Percentiles rank a stretch among this genome's conserved stretches.
Conservation (phyloP, 176 grass and related monocot genomes). For the Aegilops sharonensis region DNA sequence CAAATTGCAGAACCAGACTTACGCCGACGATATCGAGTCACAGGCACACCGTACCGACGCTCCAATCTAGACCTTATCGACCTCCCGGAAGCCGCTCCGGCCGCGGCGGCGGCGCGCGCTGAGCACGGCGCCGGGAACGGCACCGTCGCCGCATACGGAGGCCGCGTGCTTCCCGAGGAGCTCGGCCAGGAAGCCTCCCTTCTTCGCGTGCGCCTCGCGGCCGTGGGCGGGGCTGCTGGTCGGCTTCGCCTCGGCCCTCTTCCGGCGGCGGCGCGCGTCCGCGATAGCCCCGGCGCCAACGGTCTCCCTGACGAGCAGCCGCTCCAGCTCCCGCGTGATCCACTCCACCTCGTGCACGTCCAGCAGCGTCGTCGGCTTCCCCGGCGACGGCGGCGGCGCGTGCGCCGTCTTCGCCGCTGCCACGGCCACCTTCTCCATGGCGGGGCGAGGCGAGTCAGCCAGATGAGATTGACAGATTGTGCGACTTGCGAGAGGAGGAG, state of each 20-base stretch:
- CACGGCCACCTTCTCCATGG: neutral
- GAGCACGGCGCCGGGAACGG: neutral
- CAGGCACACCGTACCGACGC: neutral
- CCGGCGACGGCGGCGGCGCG: neutral
- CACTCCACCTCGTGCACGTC: constrained; percentile 75
- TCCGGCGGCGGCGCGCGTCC: constrained; percentile 9
- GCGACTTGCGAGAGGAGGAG: neutral
- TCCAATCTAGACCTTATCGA: constrained; percentile 32
- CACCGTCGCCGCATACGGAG: constrained; percentile 38
- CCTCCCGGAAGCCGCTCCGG: constrained; percentile 23
- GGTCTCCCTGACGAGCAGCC: constrained; percentile 29
- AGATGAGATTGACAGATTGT: neutral
- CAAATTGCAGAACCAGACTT: neutral
- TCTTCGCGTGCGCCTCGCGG: neutral
- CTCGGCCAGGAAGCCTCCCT: constrained; percentile 12
- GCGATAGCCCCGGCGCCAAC: neutral
- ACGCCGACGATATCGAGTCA: neutral
- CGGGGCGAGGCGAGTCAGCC: neutral
- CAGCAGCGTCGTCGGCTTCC: constrained; percentile 41
- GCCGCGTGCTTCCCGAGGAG: constrained; percentile 45
- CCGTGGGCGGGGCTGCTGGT: neutral
- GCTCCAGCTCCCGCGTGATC: constrained; percentile 72
- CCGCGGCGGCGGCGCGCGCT: neutral
- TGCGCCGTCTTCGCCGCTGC: neutral
- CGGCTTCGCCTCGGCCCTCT: neutral